phyloP scores from a whole-genome alignment of 1,284 basidiomycete species.

The Trametes sp. region DNA sequence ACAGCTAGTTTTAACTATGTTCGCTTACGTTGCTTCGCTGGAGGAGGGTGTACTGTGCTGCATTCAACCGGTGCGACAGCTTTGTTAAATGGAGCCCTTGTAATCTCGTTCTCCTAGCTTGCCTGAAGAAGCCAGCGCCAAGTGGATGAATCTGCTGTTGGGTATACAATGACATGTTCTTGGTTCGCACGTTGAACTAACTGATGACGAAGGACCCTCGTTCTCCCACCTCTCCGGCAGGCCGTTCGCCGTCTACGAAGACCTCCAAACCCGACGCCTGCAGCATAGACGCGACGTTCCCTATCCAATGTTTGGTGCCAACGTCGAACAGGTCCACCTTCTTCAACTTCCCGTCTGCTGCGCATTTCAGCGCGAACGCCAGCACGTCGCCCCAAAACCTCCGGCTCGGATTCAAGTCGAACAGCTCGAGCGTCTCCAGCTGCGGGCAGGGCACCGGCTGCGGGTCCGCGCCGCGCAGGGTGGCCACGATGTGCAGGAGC shows the following conservation, averaged over 20 bases:
- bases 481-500: not conserved
- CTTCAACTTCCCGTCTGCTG: not conserved
- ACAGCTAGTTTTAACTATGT: slow-evolving; percentile 5
- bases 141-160: too few species aligned
- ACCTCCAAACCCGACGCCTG: not conserved
- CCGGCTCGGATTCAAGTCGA: not conserved
- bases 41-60: not conserved
- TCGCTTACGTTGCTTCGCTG: not conserved
- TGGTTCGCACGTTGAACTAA: too few species aligned
- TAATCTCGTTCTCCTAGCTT: too few species aligned
- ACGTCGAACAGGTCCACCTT: not conserved
- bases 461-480: not conserved
- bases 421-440: slow-evolving; percentile 18
- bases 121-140: too few species aligned
- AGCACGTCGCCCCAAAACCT: not conserved
- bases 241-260: not conserved
- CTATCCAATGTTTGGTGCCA: not conserved
- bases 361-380: not conserved
- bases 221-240: too few species aligned
- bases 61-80: too few species aligned
- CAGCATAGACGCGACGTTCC: too few species aligned
- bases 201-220: too few species aligned
- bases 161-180: too few species aligned
- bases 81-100: too few species aligned
- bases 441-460: not conserved